Conservation (phyloP, 208 protist species). For the Phytomonas serpens region DNA sequence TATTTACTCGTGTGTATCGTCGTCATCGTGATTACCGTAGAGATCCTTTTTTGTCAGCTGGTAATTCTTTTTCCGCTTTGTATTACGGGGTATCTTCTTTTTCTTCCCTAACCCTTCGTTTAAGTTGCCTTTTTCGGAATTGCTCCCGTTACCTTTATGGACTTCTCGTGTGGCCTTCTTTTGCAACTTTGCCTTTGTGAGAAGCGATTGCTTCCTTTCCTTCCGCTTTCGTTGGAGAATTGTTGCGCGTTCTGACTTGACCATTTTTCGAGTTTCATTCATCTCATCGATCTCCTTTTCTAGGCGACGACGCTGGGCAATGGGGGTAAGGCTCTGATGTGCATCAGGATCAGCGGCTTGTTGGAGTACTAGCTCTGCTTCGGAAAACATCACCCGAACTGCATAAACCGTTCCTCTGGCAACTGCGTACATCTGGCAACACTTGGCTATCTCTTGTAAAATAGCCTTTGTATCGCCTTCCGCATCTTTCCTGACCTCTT, state of each 20-base stretch:
- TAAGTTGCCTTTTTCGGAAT: not conserved
- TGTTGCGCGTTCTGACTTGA: constrained; percentile 38
- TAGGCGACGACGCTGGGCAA: constrained; percentile 48
- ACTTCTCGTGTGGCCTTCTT: constrained; percentile 24
- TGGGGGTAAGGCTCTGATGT: constrained; percentile 32
- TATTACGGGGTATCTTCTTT: constrained; percentile 47
- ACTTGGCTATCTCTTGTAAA: constrained; percentile 33
- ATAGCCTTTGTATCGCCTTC: constrained; percentile 29
- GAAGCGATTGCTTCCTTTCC: constrained; percentile 12
- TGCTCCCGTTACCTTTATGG: not conserved
- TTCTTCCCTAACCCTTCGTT: constrained; percentile 13
- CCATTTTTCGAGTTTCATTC: constrained; percentile 46
- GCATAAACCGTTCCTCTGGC: constrained; percentile 33
- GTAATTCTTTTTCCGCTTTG: constrained; percentile 83
- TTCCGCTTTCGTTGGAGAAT: constrained; percentile 39
- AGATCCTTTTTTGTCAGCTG: constrained; percentile 71
- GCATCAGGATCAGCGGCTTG: constrained; percentile 47
- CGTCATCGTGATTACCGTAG: constrained; percentile 35
- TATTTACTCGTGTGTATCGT: constrained; percentile 8
- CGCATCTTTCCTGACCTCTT: constrained; percentile 13
- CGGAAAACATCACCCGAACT: constrained; percentile 76
- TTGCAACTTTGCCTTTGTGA: constrained; percentile 18
- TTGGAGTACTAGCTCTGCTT: constrained; percentile 68
- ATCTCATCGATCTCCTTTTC: constrained; percentile 75
- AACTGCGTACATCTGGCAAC: constrained; percentile 60